Percentiles rank a stretch among this genome's conserved stretches.
phyloP scores from a whole-genome alignment of 2,329 filamentous ascomycete species.

The Blumeria graminis region DNA sequence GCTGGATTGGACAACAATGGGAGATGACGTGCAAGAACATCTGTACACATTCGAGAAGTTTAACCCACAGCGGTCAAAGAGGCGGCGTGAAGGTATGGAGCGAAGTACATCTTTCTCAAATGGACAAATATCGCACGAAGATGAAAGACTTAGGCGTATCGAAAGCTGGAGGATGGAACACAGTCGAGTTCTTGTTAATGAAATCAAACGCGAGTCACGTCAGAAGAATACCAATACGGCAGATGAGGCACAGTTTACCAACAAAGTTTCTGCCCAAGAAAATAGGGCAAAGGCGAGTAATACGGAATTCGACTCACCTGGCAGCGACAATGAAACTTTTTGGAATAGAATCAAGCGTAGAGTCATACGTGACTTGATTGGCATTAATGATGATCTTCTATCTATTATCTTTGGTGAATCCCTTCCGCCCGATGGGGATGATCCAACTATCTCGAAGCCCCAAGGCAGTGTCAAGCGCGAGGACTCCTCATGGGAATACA shows the following conservation, averaged over 20 bases:
- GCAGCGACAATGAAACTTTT: conserved; percentile 38
- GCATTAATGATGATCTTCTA: conserved; percentile 66
- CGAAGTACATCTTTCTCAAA: conserved; percentile 22
- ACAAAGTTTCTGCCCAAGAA: conserved; percentile 13
- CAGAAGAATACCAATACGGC: conserved; percentile 39
- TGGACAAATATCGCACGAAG: conserved; percentile 32
- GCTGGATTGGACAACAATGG: conserved; percentile 29
- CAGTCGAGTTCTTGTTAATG: conserved; percentile 59
- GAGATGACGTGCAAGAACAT: conserved; percentile 47
- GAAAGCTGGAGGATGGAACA: conserved; percentile 86
- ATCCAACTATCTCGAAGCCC: conserved; percentile 10
- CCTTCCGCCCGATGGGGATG: conserved; percentile 26
- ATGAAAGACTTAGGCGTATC: conserved; percentile 60
- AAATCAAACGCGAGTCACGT: conserved; percentile 69
- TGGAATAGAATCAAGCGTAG: conserved; percentile 64
- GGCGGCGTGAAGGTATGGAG: conserved; percentile 28
- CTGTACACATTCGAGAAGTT: conserved; percentile 74
- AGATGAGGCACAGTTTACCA: conserved; percentile 18
- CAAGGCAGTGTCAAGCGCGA: conserved; percentile 7
- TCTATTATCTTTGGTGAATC: conserved; percentile 72
- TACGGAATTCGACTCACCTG: conserved; percentile 11
- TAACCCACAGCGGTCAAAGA: conserved; percentile 43
- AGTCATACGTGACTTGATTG: conserved; percentile 72
- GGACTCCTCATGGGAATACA: conserved; percentile 43
- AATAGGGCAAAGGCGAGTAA: conserved; percentile 13